Conservation (phyloP, 495 filamentous ascomycete species). For the Penicillium odoratum region DNA sequence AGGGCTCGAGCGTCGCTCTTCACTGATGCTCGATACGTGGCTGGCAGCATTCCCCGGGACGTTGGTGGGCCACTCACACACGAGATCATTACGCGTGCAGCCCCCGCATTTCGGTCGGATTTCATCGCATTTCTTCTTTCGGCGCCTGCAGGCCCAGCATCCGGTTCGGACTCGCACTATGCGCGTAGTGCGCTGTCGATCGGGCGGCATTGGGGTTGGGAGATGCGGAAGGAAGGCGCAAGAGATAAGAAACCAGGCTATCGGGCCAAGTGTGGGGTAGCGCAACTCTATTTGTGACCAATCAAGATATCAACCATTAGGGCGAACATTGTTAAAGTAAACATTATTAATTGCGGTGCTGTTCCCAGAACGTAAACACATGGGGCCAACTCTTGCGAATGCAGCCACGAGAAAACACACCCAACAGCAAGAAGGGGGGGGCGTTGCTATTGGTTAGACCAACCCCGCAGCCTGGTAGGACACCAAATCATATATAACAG, state of each 20-base stretch:
- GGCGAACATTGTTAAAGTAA: no score
- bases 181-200: conserved; percentile 29
- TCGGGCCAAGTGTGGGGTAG: conserved; percentile 1
- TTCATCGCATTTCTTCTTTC: conserved; percentile 97
- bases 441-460: no score
- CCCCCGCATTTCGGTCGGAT: conserved; percentile 69
- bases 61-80: conserved; percentile 33
- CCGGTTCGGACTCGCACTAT: conserved; percentile 58
- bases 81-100: conserved; percentile 40
- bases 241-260: background rate
- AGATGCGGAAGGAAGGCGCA: conserved; percentile 1
- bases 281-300: background rate
- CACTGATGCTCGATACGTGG: background rate
- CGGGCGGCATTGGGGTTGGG: conserved; percentile 28
- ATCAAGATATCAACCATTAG: no score
- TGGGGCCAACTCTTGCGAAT: no score
- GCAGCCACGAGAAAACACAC: no score
- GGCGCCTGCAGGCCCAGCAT: conserved; percentile 78
- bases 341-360: no score
- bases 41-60: conserved; percentile 17
- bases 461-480: no score
- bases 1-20: conserved; percentile 10
- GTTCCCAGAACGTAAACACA: no score
- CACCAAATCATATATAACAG: no score
- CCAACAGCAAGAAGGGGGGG: no score